A percentile compares a stretch with the other conserved stretches of the same genome.
Conservation (phyloP, 768 basidiomycete genomes). For the Boletus sp. region DNA sequence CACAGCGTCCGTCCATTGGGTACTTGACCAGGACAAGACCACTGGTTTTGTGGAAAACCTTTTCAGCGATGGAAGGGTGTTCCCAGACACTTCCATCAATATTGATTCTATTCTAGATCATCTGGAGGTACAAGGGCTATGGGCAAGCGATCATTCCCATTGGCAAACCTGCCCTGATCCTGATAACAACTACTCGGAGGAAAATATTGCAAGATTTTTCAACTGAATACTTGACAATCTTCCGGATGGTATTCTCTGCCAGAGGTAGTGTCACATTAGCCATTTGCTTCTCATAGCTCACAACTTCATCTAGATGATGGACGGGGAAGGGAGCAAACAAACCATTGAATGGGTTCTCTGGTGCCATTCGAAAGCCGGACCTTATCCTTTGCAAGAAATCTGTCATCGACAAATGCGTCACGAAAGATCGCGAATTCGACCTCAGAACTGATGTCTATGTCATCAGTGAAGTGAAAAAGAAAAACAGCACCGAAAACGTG, state of each 20-base stretch:
- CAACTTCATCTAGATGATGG: background rate
- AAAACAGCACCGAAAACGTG: background rate
- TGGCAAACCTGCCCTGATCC: background rate
- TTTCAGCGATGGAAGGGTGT: background rate
- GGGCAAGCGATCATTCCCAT: background rate
- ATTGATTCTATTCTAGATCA: background rate
- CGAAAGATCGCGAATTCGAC: background rate
- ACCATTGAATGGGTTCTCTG: background rate
- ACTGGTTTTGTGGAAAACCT: background rate
- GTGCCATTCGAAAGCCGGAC: background rate
- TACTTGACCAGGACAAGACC: background rate
- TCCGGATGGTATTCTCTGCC: background rate
- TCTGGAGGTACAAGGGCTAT: background rate
- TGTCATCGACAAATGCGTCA: background rate
- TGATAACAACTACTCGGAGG: background rate
- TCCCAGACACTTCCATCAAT: background rate
- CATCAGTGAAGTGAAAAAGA: background rate
- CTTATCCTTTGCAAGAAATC: background rate
- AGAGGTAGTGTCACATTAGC: background rate
- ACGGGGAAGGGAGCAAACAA: background rate
- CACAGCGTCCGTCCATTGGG: background rate
- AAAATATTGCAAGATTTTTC: background rate
- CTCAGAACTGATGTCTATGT: background rate
- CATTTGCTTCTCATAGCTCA: background rate
- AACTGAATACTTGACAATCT: background rate